Conservation (phyloP, 164 flowering plant genomes). For the Liquidambar formosana region DNA sequence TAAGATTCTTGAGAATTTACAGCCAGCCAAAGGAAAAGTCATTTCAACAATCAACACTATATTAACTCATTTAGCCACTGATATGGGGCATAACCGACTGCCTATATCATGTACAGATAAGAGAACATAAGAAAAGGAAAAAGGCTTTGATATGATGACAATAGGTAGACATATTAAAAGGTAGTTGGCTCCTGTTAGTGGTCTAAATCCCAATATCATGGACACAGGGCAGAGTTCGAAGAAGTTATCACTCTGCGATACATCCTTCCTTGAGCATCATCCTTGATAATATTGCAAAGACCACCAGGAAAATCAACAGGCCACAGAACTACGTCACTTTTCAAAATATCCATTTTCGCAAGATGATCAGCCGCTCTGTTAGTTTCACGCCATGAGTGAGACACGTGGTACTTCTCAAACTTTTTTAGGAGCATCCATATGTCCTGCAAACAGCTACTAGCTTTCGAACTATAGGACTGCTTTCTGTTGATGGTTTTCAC, state of each 20-base stretch:
- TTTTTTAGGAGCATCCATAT: conserved; percentile 30
- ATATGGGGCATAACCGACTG: no score
- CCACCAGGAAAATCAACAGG: conserved; percentile 32
- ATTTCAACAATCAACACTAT: no score
- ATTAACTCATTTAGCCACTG: no score
- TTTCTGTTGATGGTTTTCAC: conserved; percentile 38
- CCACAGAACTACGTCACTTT: conserved; percentile 34
- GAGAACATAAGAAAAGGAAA: neutral
- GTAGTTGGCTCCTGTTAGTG: no score
- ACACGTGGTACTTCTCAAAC: conserved; percentile 25
- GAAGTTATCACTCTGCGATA: conserved; percentile 19
- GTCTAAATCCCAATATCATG: no score
- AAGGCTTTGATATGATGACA: neutral
- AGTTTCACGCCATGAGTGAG: conserved; percentile 44
- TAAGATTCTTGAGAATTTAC: no score
- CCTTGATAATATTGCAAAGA: conserved; percentile 35
- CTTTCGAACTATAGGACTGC: conserved; percentile 17
- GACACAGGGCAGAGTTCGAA: neutral
- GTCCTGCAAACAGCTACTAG: conserved; percentile 24
- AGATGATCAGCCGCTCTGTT: conserved; percentile 46
- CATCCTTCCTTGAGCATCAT: conserved; percentile 37
- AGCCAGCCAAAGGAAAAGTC: no score
- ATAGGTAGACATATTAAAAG: no score
- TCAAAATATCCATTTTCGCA: conserved; percentile 27
- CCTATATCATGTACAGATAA: no score